A percentile compares a stretch with the other conserved stretches of the same genome.
Conservation (phyloP, 2,329 filamentous ascomycete genomes). For the Dissoconium aciculare region DNA sequence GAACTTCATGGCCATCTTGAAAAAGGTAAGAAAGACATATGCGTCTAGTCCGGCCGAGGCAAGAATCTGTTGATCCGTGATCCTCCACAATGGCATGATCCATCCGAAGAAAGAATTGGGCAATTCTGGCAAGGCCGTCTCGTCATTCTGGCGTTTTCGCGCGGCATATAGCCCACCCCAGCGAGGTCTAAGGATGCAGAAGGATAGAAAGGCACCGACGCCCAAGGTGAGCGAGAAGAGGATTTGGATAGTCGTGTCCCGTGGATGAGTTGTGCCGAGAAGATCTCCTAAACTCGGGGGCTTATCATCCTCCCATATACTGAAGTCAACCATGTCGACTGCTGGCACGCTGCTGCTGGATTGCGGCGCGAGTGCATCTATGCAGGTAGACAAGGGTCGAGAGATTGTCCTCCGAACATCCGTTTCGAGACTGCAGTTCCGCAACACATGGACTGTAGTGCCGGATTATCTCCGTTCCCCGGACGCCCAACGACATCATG, state of each 20-base stretch:
- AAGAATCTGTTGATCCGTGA: conserved; percentile 79
- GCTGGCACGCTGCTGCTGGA: no score
- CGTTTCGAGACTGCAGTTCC: no score
- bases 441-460: no score
- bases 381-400: no score
- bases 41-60: conserved; percentile 86
- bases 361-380: no score
- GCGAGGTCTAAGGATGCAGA: conserved; percentile 73
- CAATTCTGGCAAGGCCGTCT: conserved; percentile 56
- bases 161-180: conserved; percentile 88
- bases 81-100: conserved; percentile 71
- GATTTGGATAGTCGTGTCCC: conserved; percentile 46
- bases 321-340: not conserved
- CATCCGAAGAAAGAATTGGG: conserved; percentile 81
- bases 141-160: conserved; percentile 57
- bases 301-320: conserved; percentile 1
- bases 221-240: conserved; percentile 58
- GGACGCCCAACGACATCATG: no score
- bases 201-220: conserved; percentile 54
- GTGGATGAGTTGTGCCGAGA: conserved; percentile 24
- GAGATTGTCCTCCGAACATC: no score
- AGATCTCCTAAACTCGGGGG: conserved; percentile 9
- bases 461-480: no score
- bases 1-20: conserved; percentile 84
- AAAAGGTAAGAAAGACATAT: conserved; percentile 89